These are phyloP conservation scores for Phytophthora pini DNA, from an alignment of 352 stramenopile genomes.

Conservation along the genomic window DNA sequence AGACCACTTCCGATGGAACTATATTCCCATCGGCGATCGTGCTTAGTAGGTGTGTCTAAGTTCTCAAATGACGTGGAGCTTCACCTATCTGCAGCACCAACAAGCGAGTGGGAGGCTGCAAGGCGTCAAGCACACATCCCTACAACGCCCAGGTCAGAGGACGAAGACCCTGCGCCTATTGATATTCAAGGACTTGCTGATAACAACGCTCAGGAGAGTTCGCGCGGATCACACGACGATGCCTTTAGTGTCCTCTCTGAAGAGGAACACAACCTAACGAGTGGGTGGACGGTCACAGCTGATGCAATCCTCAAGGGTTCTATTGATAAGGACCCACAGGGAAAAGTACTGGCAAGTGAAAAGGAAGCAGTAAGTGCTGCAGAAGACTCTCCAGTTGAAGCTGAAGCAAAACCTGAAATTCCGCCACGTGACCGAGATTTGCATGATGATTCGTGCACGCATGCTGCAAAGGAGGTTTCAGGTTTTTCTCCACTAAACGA, in stretches of 20 bases:
- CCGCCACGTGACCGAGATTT: slow-evolving; percentile 1
- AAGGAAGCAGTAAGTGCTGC: slow-evolving; percentile 3
- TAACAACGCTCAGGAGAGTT: slow-evolving; percentile 9
- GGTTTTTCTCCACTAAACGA: slow-evolving; percentile 7
- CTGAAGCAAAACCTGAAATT: slow-evolving; percentile 8
- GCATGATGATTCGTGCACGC: slow-evolving; percentile 8
- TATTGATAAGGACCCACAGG: slow-evolving; percentile 11
- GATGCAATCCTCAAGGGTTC: slow-evolving; percentile 18
- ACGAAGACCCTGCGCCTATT: slow-evolving; percentile 2
- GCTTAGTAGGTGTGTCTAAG: slow-evolving; percentile 61
- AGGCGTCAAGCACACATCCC: slow-evolving; percentile 42
- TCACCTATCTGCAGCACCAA: slow-evolving; percentile 37
- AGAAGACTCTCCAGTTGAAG: neutral
- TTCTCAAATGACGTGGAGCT: slow-evolving; percentile 64
- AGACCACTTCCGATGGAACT: slow-evolving; percentile 45
- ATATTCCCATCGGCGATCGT: slow-evolving; percentile 45
- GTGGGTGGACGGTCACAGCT: slow-evolving; percentile 37
- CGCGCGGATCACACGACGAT: neutral
- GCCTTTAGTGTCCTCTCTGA: slow-evolving; percentile 5
- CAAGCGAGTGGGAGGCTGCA: slow-evolving; percentile 50
- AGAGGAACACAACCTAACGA: slow-evolving; percentile 21
- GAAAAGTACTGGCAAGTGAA: slow-evolving; percentile 10
- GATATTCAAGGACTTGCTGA: slow-evolving; percentile 4
- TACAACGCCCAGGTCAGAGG: slow-evolving; percentile 9
- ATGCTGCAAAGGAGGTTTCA: slow-evolving; percentile 2